Conservation (phyloP, 2,329 filamentous ascomycete species). For the Pseudocercospora pini-densiflorae region DNA sequence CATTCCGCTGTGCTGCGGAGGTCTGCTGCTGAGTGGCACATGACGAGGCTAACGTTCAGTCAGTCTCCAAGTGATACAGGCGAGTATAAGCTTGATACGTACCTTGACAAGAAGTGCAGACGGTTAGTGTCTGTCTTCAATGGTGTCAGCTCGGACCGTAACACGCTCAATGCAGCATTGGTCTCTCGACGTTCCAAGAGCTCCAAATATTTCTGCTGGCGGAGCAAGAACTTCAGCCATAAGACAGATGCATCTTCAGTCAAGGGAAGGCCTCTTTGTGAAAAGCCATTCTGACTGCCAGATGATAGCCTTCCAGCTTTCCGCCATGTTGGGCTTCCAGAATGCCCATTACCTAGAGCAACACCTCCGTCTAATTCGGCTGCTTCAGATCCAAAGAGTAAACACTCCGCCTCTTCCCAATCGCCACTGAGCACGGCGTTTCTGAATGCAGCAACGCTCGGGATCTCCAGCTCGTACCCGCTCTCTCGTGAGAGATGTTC, state of each 20-base stretch:
- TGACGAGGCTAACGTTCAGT: slow-evolving; percentile 68
- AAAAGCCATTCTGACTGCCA: slow-evolving; percentile 35
- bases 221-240: slow-evolving; percentile 83
- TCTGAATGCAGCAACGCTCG: slow-evolving; percentile 83
- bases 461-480: slow-evolving; percentile 83
- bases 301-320: slow-evolving; percentile 29
- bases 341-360: slow-evolving; percentile 40
- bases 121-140: slow-evolving; percentile 77
- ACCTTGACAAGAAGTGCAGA: slow-evolving; percentile 81
- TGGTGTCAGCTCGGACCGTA: slow-evolving; percentile 86
- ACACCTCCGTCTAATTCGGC: slow-evolving; percentile 49
- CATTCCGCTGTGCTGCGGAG: slow-evolving; percentile 77
- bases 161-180: slow-evolving; percentile 74
- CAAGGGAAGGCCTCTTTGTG: slow-evolving; percentile 66
- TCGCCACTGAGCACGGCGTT: slow-evolving; percentile 77
- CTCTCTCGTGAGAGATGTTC: slow-evolving; percentile 77
- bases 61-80: slow-evolving; percentile 23
- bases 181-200: slow-evolving; percentile 78
- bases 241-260: slow-evolving; percentile 75
- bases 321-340: slow-evolving; percentile 25
- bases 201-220: slow-evolving; percentile 95
- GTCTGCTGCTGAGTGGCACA: slow-evolving; percentile 81
- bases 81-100: slow-evolving; percentile 25
- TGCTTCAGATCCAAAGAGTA: slow-evolving; percentile 65
- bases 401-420: slow-evolving; percentile 83